Evolutionary conservation across 2,329 filamentous ascomycete genomes (phyloP).

Genomic region (Epichloe baconii): DNA sequence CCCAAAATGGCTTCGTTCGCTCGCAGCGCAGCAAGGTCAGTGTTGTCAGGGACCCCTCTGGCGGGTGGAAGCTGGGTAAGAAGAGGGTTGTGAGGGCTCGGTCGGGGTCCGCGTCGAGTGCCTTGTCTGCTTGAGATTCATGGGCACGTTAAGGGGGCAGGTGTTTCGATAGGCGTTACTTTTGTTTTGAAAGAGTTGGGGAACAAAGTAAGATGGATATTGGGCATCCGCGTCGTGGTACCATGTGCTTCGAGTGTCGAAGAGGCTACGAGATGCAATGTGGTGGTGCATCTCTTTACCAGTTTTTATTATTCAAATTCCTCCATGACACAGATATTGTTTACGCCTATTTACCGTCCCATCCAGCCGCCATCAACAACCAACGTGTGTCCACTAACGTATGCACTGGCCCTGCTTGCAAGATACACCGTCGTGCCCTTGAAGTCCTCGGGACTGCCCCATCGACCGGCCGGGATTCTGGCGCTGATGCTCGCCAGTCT

Average conservation of each 20-base stretch:
- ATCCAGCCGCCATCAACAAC: conserved; percentile 90
- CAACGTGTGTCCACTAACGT: conserved; percentile 71
- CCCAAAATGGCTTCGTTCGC: conserved; percentile 10
- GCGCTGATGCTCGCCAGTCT: conserved; percentile 62
- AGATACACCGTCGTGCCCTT: conserved; percentile 71
- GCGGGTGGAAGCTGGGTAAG: conserved; percentile 11
- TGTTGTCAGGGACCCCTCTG: conserved; percentile 9
- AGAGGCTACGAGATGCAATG: not conserved
- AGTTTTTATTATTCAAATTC: not conserved
- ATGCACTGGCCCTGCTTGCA: conserved; percentile 61
- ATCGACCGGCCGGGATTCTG: conserved; percentile 71
- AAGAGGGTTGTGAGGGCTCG: conserved; percentile 13
- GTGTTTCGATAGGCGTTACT: not conserved
- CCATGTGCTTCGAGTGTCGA: no score
- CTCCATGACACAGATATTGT: no score
- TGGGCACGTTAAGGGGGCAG: no score
- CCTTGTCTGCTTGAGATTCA: not conserved
- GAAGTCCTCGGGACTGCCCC: conserved; percentile 78
- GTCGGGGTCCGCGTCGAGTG: conserved; percentile 6
- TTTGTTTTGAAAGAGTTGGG: not conserved
- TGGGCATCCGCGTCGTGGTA: no score
- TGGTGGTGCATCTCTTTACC: not conserved
- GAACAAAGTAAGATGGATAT: no score
- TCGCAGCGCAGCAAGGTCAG: conserved; percentile 13
- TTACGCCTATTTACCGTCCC: conserved; percentile 44